A percentile compares a stretch with the other conserved stretches of the same genome.
These are phyloP conservation scores for Aureobasidium lini DNA, from an alignment of 2,329 filamentous ascomycete genomes.

Conservation along the genomic window DNA sequence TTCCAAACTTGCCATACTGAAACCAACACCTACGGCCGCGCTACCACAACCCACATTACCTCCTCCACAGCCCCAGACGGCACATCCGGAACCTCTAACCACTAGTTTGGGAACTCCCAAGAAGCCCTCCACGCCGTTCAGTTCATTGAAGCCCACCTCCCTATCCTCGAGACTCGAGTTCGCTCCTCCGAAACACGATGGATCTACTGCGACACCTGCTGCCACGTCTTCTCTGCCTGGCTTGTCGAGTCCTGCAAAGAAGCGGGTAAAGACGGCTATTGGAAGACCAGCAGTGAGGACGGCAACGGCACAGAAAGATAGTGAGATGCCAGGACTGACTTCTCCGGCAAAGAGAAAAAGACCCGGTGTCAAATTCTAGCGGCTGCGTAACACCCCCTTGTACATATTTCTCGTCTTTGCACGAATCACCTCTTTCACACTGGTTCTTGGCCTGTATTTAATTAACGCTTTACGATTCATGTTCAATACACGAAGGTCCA, in stretches of 20 bases:
- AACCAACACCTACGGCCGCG: neutral
- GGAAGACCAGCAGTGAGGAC: constrained; percentile 1
- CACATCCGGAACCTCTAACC: neutral
- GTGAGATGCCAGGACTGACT: constrained; percentile 7
- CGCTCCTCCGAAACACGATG: neutral
- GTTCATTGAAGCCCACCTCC: neutral
- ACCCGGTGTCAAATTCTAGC: constrained; percentile 4
- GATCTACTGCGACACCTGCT: neutral
- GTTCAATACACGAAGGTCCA: neutral
- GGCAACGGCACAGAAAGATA: neutral
- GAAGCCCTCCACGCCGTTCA: constrained; percentile 12
- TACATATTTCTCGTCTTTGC: neutral
- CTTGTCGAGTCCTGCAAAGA: constrained; percentile 24
- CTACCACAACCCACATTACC: neutral
- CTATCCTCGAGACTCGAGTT: constrained; percentile 6
- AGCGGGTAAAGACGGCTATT: constrained; percentile 22
- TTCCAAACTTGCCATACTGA: neutral
- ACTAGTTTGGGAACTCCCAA: constrained; percentile 16
- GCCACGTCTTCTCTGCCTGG: constrained; percentile 8
- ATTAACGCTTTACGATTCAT: constrained; percentile 1
- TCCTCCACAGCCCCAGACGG: neutral
- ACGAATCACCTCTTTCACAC: neutral
- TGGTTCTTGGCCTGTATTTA: neutral
- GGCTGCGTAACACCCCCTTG: neutral
- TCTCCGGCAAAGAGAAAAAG: constrained; percentile 14